These are phyloP conservation scores for Scytalidium sp. DNA, from an alignment of 2,329 filamentous ascomycete species.

Conservation along the genomic window DNA sequence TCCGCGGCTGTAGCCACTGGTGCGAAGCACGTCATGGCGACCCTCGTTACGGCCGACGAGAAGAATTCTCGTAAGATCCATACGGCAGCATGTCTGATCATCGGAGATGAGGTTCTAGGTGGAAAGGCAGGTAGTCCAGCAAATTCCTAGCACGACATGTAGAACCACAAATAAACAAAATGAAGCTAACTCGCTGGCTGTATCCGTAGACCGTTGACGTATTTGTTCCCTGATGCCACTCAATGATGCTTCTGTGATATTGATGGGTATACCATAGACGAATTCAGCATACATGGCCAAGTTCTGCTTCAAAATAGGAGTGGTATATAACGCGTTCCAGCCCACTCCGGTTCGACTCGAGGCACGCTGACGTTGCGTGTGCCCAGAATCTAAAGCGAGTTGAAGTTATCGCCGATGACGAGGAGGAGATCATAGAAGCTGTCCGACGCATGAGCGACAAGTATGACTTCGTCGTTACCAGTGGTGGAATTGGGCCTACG, in stretches of 20 bases:
- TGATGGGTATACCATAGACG: slow-evolving; percentile 41
- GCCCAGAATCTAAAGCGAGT: slow-evolving; percentile 71
- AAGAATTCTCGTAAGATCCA: slow-evolving; percentile 68
- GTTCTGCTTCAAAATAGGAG: slow-evolving; percentile 60
- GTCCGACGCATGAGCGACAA: slow-evolving; percentile 80
- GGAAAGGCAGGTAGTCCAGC: slow-evolving; percentile 68
- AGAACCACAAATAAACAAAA: background rate
- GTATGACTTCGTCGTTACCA: slow-evolving; percentile 95
- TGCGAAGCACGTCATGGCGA: slow-evolving; percentile 38
- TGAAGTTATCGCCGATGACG: slow-evolving; percentile 92
- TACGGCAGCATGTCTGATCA: slow-evolving; percentile 89
- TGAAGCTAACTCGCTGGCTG: slow-evolving; percentile 12
- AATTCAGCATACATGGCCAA: slow-evolving; percentile 64
- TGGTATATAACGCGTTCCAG: slow-evolving; percentile 45
- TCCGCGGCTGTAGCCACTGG: slow-evolving; percentile 18
- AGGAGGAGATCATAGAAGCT: slow-evolving; percentile 85
- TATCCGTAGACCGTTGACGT: slow-evolving; percentile 33
- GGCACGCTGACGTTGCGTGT: slow-evolving; percentile 37
- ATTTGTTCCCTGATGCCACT: slow-evolving; percentile 8
- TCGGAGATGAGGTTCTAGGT: slow-evolving; percentile 94
- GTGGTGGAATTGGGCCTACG: slow-evolving; percentile 94
- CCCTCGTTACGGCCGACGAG: slow-evolving; percentile 47
- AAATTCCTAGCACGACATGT: background rate
- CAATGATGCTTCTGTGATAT: slow-evolving; percentile 1
- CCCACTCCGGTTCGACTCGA: slow-evolving; percentile 59